Percentiles rank a stretch among this genome's conserved stretches.
Evolutionary conservation across 164 flowering plant genomes (phyloP).

Genomic region (Saururus chinensis): DNA sequence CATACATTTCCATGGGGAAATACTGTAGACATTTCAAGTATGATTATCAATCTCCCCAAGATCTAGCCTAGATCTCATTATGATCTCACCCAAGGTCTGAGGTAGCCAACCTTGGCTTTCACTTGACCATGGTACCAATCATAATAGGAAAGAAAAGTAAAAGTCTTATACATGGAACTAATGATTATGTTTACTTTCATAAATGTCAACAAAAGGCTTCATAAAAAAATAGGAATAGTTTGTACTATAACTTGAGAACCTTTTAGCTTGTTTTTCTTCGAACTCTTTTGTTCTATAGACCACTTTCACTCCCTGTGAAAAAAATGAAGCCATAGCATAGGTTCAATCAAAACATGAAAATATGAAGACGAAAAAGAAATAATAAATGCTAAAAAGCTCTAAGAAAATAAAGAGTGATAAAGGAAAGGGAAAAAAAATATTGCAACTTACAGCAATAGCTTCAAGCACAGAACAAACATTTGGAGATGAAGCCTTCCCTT

Average conservation of each 20-base stretch:
- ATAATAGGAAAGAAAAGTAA: too few relatives aligned
- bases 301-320: conserved; percentile 77
- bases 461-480: conserved; percentile 69
- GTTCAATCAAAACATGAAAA: conserved; percentile 1
- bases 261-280: conserved; percentile 90
- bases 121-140: too few relatives aligned
- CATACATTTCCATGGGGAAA: too few relatives aligned
- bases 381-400: not conserved
- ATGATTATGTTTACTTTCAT: not conserved
- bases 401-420: not conserved
- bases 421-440: not conserved
- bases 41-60: too few relatives aligned
- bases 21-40: too few relatives aligned
- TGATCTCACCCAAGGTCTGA: too few relatives aligned
- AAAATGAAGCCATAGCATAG: conserved; percentile 1
- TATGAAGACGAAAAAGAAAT: not conserved
- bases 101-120: too few relatives aligned
- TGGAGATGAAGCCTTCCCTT: conserved; percentile 91
- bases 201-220: not conserved
- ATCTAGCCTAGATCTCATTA: too few relatives aligned
- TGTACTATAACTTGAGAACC: conserved; percentile 24
- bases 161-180: not conserved
- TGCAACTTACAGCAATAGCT: conserved; percentile 68
- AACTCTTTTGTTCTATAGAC: conserved; percentile 81
- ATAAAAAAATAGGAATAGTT: not conserved